A percentile compares a stretch with the other conserved stretches of the same genome.
Conservation (phyloP, 2,329 filamentous ascomycete species). For the Colletotrichum melonis region DNA sequence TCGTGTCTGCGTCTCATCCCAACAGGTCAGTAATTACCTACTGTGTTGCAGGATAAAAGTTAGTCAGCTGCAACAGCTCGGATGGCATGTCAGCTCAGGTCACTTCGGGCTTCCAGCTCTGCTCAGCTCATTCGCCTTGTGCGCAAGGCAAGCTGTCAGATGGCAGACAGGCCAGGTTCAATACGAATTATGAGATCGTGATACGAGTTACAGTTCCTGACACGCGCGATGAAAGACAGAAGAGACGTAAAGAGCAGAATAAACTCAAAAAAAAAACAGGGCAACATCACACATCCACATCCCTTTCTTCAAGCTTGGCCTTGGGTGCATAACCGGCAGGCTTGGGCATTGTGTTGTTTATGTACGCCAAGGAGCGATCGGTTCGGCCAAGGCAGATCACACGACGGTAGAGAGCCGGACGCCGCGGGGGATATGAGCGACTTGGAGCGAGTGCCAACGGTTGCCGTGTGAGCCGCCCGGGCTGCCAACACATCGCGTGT, state of each 20-base stretch:
- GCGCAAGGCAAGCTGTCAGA: not conserved
- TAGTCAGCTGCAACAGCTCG: not conserved
- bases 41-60: not conserved
- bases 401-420: constrained; percentile 22
- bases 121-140: not conserved
- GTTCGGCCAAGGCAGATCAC: constrained; percentile 33
- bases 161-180: not conserved
- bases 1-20: not conserved
- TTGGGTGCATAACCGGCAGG: not conserved
- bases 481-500: not conserved
- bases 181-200: not conserved
- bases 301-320: not conserved
- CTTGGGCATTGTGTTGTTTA: constrained; percentile 6
- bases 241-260: not conserved
- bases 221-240: not conserved
- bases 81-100: not conserved
- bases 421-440: not conserved
- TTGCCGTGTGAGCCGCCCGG: not conserved
- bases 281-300: not conserved
- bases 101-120: not conserved
- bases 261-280: not conserved
- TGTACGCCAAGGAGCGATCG: constrained; percentile 31
- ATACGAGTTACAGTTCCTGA: not conserved
- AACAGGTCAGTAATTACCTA: not conserved
- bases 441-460: not conserved